Percentiles rank a stretch among this genome's conserved stretches.
Conservation (phyloP, 139 green algal genomes). For the Raphidocelis subcapitata region DNA sequence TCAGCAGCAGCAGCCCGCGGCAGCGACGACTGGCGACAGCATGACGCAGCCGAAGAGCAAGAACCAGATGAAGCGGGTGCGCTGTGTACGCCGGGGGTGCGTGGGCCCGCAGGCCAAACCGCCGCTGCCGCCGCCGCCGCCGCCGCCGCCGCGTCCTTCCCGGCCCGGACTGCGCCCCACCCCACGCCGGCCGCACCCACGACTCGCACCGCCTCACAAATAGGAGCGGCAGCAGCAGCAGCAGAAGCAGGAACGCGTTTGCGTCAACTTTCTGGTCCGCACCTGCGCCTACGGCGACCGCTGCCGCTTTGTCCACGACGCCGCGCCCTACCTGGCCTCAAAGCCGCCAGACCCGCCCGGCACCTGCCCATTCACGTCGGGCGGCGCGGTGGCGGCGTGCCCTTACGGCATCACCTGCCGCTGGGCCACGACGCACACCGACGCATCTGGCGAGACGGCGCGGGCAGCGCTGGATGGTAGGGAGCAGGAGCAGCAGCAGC, state of each 20-base stretch:
- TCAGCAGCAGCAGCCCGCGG: not conserved
- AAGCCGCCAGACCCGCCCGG: slow-evolving; percentile 76
- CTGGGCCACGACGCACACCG: slow-evolving; percentile 59
- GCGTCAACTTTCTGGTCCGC: slow-evolving; percentile 37
- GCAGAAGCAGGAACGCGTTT: slow-evolving; percentile 37
- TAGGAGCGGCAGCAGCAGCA: slow-evolving; percentile 26
- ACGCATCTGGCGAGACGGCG: slow-evolving; percentile 22
- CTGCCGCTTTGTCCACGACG: slow-evolving; percentile 79
- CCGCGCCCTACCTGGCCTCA: slow-evolving; percentile 47
- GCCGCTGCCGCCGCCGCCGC: not conserved
- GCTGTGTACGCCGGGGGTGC: too few species aligned
- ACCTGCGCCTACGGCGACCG: slow-evolving; percentile 54
- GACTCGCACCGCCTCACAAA: not conserved
- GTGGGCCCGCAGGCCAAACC: not conserved
- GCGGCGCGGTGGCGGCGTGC: not conserved
- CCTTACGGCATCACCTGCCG: slow-evolving; percentile 52
- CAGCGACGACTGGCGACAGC: not conserved
- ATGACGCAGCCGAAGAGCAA: not conserved
- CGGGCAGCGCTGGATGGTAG: not conserved
- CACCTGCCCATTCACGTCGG: slow-evolving; percentile 58
- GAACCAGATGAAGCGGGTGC: slow-evolving; percentile 16
- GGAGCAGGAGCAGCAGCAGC: slow-evolving; percentile 5
- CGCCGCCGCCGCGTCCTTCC: not conserved
- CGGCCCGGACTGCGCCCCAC: not conserved
- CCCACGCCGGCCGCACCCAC: too few species aligned